Percentiles rank a stretch among this genome's conserved stretches.
Evolutionary conservation across 257 asterid species (phyloP).

Genomic region (Eustoma russellianum): DNA sequence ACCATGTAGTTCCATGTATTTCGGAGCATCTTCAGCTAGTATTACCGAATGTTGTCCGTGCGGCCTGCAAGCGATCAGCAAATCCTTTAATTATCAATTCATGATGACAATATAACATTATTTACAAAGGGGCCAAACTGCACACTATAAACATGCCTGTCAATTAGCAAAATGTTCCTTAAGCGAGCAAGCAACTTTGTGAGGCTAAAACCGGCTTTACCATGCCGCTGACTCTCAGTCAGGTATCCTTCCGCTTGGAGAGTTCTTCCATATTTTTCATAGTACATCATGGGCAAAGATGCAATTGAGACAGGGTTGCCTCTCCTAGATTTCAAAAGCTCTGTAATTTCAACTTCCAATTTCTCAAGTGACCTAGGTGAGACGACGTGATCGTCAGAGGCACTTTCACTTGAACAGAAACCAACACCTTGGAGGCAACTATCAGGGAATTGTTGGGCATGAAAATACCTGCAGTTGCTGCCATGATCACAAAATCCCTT

Average conservation of each 20-base stretch:
- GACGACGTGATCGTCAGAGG: constrained; percentile 40
- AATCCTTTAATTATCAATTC: neutral
- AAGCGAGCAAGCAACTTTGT: constrained; percentile 76
- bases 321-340: constrained; percentile 53
- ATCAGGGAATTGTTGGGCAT: constrained; percentile 38
- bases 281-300: constrained; percentile 72
- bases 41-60: constrained; percentile 86
- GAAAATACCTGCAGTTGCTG: constrained; percentile 62
- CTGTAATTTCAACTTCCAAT: constrained; percentile 56
- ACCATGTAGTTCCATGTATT: constrained; percentile 36
- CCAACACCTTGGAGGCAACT: constrained; percentile 26
- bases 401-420: constrained; percentile 29
- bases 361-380: constrained; percentile 58
- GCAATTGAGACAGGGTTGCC: constrained; percentile 82
- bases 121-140: neutral
- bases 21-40: constrained; percentile 64
- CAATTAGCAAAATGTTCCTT: constrained; percentile 57
- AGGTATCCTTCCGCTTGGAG: constrained; percentile 83
- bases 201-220: constrained; percentile 76
- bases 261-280: constrained; percentile 48
- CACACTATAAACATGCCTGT: constrained; percentile 34
- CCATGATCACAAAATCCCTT: constrained; percentile 89
- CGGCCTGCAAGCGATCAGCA: constrained; percentile 39
- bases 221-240: constrained; percentile 90
- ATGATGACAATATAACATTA: neutral